Base-by-base conservation (phyloP, 371 early-diverging fungal species). In the Conidiobolus incongruus region DNA sequence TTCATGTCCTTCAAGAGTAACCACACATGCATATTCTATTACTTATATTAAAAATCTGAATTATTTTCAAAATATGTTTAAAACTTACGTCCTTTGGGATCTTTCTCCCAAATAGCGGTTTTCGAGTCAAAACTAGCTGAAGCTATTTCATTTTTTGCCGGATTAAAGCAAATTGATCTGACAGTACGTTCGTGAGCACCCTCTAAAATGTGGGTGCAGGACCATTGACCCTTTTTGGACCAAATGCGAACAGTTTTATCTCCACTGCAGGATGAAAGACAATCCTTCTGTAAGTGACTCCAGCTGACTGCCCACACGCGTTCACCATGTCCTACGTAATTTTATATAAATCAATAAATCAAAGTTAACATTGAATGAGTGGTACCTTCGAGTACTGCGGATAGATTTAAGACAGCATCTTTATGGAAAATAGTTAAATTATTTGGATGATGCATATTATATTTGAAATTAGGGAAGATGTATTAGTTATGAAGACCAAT, bases 1-100 rank as follows among this genome's bases (percentile, higher is more conserved):
- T 62, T 96, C 97, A 60, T 96, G 97, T 6, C 97, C 97, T 60
- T 96, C 97, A 41, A 96, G 57, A 6, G 90, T 88, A 1, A 91
- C 90, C 0, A 83, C 70, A 56, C 84, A 89, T 52, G 91, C 92
- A 63, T 73, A 85, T 12, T 77, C 81, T 59, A n/a, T n/a, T n/a
- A n/a, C n/a, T n/a, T n/a, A n/a, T 35, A 17, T 47, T 21, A 38
- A 31, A 45, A 19, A 10, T 5, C 29, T 42, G 7, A 4, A 40
- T 24, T 30, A 15, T n/a, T 13, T 11, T 33, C 26, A n/a, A n/a
- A n/a, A 16, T 3, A 33, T 19, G 31, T 5, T 12, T 24, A 20
- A 3, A 4, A 28, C 20, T 48, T 57, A 62, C 67, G 57, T 37
- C 60, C 56, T 3, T 56, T 54, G 20, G 51, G 60, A 23, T 56